Conservation (phyloP, 2,329 filamentous ascomycete species). For the Colletotrichum echinochloae region DNA sequence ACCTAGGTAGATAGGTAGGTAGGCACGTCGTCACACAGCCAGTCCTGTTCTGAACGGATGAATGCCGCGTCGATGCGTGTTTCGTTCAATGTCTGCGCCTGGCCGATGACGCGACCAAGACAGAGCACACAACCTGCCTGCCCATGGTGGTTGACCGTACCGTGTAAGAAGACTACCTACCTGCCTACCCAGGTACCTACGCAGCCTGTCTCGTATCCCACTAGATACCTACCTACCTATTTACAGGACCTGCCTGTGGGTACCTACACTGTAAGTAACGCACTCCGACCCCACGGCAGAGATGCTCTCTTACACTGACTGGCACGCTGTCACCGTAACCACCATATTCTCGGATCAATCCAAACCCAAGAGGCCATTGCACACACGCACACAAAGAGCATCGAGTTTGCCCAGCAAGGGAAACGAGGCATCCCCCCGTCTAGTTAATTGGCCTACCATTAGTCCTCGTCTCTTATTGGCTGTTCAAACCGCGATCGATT, state of each 20-base stretch:
- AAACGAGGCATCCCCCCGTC: neutral
- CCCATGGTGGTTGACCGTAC: neutral
- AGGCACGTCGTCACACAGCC: neutral
- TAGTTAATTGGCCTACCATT: slow-evolving; percentile 8
- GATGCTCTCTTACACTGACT: neutral
- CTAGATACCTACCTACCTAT: no score
- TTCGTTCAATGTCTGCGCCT: neutral
- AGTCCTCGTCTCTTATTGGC: slow-evolving; percentile 21
- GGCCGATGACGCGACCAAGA: neutral
- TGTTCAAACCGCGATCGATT: slow-evolving; percentile 10
- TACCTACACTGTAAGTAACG: no score
- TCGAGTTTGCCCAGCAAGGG: neutral
- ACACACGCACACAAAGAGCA: neutral
- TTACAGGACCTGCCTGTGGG: no score
- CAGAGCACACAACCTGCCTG: neutral
- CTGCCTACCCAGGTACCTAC: no score
- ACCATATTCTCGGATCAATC: neutral
- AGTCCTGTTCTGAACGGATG: neutral
- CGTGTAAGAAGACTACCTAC: no score
- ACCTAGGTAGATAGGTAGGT: no score
- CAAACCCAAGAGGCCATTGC: neutral
- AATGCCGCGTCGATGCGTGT: neutral
- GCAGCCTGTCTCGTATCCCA: no score
- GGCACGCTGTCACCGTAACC: neutral
- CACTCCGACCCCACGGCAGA: neutral